These are phyloP conservation scores for Porcisia hertigi DNA, from an alignment of 208 protist genomes.

Conservation along the genomic window DNA sequence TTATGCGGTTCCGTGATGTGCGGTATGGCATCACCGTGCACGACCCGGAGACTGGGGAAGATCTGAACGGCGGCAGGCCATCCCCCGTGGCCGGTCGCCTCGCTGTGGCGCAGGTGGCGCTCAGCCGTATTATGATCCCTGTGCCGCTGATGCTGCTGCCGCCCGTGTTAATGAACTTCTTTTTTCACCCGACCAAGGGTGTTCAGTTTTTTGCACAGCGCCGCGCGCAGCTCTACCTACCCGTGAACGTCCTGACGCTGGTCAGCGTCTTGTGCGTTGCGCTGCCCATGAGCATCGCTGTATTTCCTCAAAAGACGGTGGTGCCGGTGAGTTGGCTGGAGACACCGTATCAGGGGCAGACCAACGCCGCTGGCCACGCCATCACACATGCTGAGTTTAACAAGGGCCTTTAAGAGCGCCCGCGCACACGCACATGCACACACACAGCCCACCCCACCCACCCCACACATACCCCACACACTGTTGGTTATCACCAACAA, in stretches of 20 bases:
- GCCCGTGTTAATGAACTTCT: constrained; percentile 59
- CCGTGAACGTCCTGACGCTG: constrained; percentile 51
- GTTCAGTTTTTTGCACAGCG: constrained; percentile 40
- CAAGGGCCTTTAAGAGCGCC: constrained; percentile 40
- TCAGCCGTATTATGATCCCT: constrained; percentile 67
- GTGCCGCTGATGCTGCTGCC: constrained; percentile 75
- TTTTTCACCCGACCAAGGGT: constrained; percentile 41
- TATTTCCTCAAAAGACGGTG: constrained; percentile 59
- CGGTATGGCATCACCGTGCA: constrained; percentile 63
- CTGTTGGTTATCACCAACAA: no score
- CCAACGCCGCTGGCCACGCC: constrained; percentile 35
- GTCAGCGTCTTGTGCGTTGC: constrained; percentile 47
- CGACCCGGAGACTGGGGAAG: constrained; percentile 60
- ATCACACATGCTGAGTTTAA: constrained; percentile 52
- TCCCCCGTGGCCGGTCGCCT: constrained; percentile 63
- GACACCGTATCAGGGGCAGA: constrained; percentile 33
- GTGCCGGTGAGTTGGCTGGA: constrained; percentile 48
- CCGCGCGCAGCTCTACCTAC: constrained; percentile 39
- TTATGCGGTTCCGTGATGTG: constrained; percentile 81
- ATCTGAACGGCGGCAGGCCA: constrained; percentile 39
- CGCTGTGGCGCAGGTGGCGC: constrained; percentile 67
- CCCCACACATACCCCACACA: no score
- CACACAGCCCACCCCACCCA: no score
- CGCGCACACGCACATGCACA: not conserved
- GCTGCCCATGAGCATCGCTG: constrained; percentile 54